phyloP scores from a whole-genome alignment of 2,329 filamentous ascomycete genomes.

The Aspergillus versicolor region DNA sequence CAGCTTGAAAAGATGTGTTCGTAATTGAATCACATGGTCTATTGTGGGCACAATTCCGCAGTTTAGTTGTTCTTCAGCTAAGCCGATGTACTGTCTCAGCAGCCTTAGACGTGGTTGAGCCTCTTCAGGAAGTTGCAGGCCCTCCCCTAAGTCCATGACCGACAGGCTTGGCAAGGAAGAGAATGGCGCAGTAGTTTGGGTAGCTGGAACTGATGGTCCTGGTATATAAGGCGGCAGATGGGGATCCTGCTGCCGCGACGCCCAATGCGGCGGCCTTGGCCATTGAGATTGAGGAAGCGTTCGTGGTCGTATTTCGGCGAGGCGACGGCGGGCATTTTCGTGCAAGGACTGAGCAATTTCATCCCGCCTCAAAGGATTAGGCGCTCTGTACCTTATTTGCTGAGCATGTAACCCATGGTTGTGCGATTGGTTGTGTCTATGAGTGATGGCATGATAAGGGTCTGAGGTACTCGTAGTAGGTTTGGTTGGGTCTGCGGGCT shows the following conservation, averaged over 20 bases:
- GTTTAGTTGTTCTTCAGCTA: constrained; percentile 30
- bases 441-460: constrained; percentile 12
- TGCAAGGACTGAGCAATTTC: constrained; percentile 22
- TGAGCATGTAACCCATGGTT: constrained; percentile 4
- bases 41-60: constrained; percentile 28
- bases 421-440: constrained; percentile 5
- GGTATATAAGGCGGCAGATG: constrained; percentile 3
- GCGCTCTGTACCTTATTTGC: constrained; percentile 16
- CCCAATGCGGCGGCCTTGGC: neutral
- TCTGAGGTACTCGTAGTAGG: neutral
- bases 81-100: constrained; percentile 24
- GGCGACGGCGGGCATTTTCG: constrained; percentile 22
- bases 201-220: constrained; percentile 1
- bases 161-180: neutral
- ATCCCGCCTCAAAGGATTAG: constrained; percentile 12
- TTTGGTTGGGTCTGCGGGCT: constrained; percentile 8
- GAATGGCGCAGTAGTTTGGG: neutral
- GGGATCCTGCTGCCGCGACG: constrained; percentile 7
- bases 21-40: constrained; percentile 29
- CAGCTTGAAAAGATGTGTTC: constrained; percentile 31
- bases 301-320: constrained; percentile 20
- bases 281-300: neutral
- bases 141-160: neutral
- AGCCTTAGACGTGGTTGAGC: constrained; percentile 17
- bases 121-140: constrained; percentile 11